Base-by-base conservation (phyloP, 2,329 filamentous ascomycete genomes). In the Alternaria conjuncta region DNA sequence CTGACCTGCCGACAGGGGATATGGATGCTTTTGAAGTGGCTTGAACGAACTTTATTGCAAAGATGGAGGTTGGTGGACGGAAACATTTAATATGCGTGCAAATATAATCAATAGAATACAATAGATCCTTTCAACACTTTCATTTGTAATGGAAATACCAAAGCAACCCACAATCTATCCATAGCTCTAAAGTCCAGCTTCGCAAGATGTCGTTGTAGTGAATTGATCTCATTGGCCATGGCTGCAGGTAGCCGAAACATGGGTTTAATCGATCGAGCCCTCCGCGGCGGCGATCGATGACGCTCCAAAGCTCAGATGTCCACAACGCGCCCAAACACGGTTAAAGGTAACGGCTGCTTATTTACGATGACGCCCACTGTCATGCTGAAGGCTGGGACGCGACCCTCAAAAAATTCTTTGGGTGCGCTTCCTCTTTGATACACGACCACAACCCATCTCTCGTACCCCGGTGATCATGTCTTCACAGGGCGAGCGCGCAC, bases 401-500 rank as follows among this genome's bases (percentile, higher is more conserved):
- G 36, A 26, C 23, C 8, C n/a, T 32, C n/a, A 21, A 50, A 21
- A 50, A 25, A 21, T 32, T 43, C 10, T n/a, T 21, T 57, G 23
- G 30, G 8, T 56, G 15, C 30, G 26, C 47, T 53, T 20, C 30
- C 12, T 53, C 18, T 30, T 30, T 32, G 12, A 21, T 13, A 20
- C 32, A 46, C 45, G 15, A 46, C 20, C 41, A 23, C 18, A 6
- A 46, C 11, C 15, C 51, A 46, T 45, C 5, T 26, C 51, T 28
- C 18, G 49, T 18, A 23, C 18, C 26, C 13, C 45, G 21, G 46
- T 36, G 15, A 61, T 49, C 13, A 75, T 74, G 72, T 56, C 69
- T 64, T 65, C 30, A 45, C 50, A 57, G 47, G 59, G 78, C 60
- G 82, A 84, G 68, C 78, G 76, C 55, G 73, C 79, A 51, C 82